These are phyloP conservation scores for Ceratocystis huliohia DNA, from an alignment of 2,329 filamentous ascomycete species.

Conservation along the genomic window DNA sequence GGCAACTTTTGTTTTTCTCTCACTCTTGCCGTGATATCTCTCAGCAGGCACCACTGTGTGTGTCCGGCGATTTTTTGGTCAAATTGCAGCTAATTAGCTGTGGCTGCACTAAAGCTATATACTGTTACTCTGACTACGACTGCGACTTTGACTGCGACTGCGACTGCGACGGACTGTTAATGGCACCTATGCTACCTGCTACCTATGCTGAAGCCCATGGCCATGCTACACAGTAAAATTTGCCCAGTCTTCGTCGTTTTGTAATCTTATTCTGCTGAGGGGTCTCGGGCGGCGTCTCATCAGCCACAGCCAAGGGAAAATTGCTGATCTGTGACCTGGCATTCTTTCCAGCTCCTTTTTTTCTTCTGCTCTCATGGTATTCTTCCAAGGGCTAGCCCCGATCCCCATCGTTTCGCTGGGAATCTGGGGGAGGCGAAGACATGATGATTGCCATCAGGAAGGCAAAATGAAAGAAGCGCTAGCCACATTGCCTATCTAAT, in stretches of 20 bases:
- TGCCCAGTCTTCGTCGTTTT: too few species aligned
- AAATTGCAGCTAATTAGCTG: not conserved
- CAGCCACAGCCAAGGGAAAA: too few species aligned
- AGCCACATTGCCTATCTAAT: not conserved
- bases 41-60: not conserved
- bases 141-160: not conserved
- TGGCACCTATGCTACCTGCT: too few species aligned
- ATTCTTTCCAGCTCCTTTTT: not conserved
- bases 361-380: not conserved
- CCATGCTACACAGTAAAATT: too few species aligned
- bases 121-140: not conserved
- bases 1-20: not conserved
- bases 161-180: not conserved
- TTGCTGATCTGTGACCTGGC: too few species aligned
- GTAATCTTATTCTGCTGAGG: too few species aligned
- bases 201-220: too few species aligned
- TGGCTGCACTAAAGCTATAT: not conserved
- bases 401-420: not conserved
- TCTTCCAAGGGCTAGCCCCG: not conserved
- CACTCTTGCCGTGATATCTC: too few species aligned
- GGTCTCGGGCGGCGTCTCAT: too few species aligned
- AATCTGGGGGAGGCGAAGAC: slow-evolving; percentile 6
- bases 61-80: not conserved
- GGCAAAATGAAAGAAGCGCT: not conserved
- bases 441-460: not conserved